These are phyloP conservation scores for Xylariales sp. DNA, from an alignment of 2,329 filamentous ascomycete genomes.

Conservation along the genomic window DNA sequence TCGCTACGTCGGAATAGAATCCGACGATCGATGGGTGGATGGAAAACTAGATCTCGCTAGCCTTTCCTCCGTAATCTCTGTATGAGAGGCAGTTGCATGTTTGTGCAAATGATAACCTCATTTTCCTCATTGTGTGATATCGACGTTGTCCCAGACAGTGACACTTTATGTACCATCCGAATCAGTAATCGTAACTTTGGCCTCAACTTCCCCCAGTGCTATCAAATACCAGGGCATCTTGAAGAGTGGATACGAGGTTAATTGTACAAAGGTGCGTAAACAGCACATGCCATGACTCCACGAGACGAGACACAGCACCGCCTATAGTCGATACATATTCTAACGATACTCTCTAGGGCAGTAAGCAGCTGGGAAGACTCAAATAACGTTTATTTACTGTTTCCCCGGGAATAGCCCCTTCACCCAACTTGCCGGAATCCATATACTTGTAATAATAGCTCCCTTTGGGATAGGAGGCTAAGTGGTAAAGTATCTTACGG, in stretches of 20 bases:
- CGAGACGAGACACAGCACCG: too few relatives aligned
- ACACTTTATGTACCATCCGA: background rate
- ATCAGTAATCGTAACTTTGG: background rate
- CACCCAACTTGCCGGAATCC: background rate
- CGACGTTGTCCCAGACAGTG: background rate
- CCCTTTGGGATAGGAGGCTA: too few relatives aligned
- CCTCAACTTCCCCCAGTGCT: background rate
- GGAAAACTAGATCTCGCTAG: conserved; percentile 18
- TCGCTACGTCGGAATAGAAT: conserved; percentile 8
- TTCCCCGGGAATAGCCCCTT: background rate
- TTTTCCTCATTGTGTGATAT: background rate
- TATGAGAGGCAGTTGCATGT: conserved; percentile 13
- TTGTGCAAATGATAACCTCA: conserved; percentile 7
- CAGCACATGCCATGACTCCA: background rate
- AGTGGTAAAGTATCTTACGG: too few relatives aligned
- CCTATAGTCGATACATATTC: background rate
- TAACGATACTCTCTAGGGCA: background rate
- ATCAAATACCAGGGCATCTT: background rate
- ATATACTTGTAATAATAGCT: background rate
- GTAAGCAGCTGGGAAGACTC: background rate
- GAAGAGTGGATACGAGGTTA: background rate
- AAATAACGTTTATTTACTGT: background rate
- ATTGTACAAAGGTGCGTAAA: background rate
- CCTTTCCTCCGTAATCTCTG: background rate
- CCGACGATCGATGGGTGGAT: background rate